A percentile compares a stretch with the other conserved stretches of the same genome.
phyloP scores from a whole-genome alignment of 495 filamentous ascomycete genomes.

The Aspergillus incahuasiensis region DNA sequence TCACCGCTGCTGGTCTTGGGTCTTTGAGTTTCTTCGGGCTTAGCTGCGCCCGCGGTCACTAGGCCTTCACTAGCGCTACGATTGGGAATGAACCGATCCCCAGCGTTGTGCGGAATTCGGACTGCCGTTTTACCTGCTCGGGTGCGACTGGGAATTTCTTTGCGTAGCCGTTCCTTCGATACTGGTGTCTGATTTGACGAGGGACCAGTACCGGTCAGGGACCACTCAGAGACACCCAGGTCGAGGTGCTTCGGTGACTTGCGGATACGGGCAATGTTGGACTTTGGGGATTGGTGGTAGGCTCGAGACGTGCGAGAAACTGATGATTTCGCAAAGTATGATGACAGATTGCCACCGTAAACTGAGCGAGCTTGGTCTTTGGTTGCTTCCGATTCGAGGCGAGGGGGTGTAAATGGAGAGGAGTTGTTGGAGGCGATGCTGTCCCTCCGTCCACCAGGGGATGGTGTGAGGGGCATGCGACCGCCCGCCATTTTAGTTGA shows the following conservation, averaged over 20 bases:
- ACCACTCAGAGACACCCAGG: conserved; percentile 88
- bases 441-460: conserved; percentile 59
- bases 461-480: conserved; percentile 90
- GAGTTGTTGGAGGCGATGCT: conserved; percentile 49
- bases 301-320: conserved; percentile 23
- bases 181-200: conserved; percentile 65
- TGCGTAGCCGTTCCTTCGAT: conserved; percentile 60
- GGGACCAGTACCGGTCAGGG: conserved; percentile 75
- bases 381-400: conserved; percentile 38
- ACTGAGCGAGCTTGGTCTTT: conserved; percentile 51
- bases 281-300: conserved; percentile 80
- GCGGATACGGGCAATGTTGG: conserved; percentile 75
- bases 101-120: conserved; percentile 66
- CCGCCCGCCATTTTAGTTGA: conserved; percentile 88
- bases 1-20: conserved; percentile 61
- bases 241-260: conserved; percentile 78
- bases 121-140: conserved; percentile 66
- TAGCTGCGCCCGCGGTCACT: conserved; percentile 71
- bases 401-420: conserved; percentile 78
- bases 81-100: conserved; percentile 97
- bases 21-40: conserved; percentile 66
- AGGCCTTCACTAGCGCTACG: conserved; percentile 84
- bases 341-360: conserved; percentile 67
- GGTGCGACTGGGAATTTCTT: conserved; percentile 55
- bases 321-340: conserved; percentile 65